Evolutionary conservation across 192 early-diverging fungal species (phyloP).

Genomic region (Dispira parvispora): DNA sequence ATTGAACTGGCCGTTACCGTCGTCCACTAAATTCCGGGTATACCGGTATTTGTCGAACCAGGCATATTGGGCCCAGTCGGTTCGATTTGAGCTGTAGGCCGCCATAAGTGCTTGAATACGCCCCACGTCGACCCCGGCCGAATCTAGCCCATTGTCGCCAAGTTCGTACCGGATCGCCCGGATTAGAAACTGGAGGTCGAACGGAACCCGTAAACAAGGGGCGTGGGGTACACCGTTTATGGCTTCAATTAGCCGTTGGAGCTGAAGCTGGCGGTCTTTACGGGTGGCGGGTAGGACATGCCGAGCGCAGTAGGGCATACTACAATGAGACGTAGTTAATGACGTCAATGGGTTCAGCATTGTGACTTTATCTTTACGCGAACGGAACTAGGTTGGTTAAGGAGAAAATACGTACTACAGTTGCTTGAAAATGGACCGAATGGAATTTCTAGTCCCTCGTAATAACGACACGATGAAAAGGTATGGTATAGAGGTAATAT

Average conservation of each 20-base stretch:
- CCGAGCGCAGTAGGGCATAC: slow-evolving; percentile 11
- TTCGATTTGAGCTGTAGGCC: slow-evolving; percentile 39
- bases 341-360: slow-evolving; percentile 11
- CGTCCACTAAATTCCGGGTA: slow-evolving; percentile 77
- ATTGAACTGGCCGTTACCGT: slow-evolving; percentile 86
- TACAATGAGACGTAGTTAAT: slow-evolving; percentile 2
- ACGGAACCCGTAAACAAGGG: slow-evolving; percentile 10
- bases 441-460: no score
- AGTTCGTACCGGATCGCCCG: slow-evolving; percentile 30
- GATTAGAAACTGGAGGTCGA: slow-evolving; percentile 26
- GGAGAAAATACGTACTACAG: no score
- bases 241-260: slow-evolving; percentile 11
- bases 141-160: slow-evolving; percentile 36
- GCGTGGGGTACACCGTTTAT: slow-evolving; percentile 8
- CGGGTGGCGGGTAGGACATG: background rate
- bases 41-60: slow-evolving; percentile 56
- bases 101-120: slow-evolving; percentile 48
- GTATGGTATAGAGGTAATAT: no score
- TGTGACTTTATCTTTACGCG: background rate
- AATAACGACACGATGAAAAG: no score
- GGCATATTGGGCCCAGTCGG: slow-evolving; percentile 62
- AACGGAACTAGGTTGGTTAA: no score
- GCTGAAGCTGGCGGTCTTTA: background rate
- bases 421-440: no score
- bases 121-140: slow-evolving; percentile 33